Conservation (phyloP, 495 filamentous ascomycete genomes). For the Cercophora scortea region DNA sequence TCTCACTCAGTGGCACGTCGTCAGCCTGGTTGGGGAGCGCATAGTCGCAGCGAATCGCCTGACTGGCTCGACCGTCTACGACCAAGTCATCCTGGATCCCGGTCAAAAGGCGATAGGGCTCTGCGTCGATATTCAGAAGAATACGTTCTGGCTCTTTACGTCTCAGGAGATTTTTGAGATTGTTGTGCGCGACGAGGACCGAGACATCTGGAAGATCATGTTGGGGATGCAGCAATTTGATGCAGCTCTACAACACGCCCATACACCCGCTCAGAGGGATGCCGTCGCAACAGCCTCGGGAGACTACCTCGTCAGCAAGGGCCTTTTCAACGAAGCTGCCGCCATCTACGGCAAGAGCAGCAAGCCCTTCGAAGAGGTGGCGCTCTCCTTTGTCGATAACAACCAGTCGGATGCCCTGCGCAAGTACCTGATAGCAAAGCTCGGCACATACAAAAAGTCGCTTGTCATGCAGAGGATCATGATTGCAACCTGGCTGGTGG, state of each 20-base stretch:
- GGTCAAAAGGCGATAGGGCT: slow-evolving; percentile 73
- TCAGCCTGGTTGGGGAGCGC: slow-evolving; percentile 74
- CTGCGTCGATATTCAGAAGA: slow-evolving; percentile 80
- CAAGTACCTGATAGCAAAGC: slow-evolving; percentile 80
- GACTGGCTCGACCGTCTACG: slow-evolving; percentile 74
- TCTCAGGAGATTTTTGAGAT: slow-evolving; percentile 86
- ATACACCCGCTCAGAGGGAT: slow-evolving; percentile 67
- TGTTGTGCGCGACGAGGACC: slow-evolving; percentile 77
- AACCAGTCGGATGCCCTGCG: slow-evolving; percentile 85
- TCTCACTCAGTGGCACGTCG: slow-evolving; percentile 85
- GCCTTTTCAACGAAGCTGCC: slow-evolving; percentile 76
- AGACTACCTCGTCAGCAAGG: slow-evolving; percentile 74
- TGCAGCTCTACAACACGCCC: slow-evolving; percentile 73
- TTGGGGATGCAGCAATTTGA: slow-evolving; percentile 79
- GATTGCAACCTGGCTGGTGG: slow-evolving; percentile 91
- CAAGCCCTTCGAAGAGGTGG: slow-evolving; percentile 94
- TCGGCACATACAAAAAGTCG: slow-evolving; percentile 73
- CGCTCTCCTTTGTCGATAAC: slow-evolving; percentile 80
- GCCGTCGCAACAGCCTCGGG: slow-evolving; percentile 83
- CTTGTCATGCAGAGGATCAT: slow-evolving; percentile 87
- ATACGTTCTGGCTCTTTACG: slow-evolving; percentile 95
- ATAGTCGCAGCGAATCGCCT: slow-evolving; percentile 79
- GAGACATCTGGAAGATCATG: slow-evolving; percentile 92
- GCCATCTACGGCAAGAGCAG: slow-evolving; percentile 88
- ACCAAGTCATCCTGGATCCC: slow-evolving; percentile 76